Evolutionary conservation across 371 early-diverging fungal genomes (phyloP).

Genomic region (Mortierella sp.): DNA sequence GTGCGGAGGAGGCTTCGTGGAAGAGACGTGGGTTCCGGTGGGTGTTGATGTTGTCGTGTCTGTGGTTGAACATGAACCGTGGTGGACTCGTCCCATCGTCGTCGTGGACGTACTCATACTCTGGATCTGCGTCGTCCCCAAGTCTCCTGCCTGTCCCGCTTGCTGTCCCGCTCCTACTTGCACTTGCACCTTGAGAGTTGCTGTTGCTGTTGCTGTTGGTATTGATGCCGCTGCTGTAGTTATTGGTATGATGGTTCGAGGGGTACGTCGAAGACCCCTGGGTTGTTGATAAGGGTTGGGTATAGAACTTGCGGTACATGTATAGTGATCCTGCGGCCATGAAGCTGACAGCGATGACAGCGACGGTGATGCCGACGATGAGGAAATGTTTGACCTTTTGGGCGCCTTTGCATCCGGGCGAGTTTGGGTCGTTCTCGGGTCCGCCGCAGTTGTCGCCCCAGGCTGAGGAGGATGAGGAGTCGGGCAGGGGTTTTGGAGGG

Average conservation of each 20-base stretch:
- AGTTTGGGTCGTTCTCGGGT: background rate
- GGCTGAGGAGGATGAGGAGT: background rate
- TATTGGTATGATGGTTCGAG: background rate
- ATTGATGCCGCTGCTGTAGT: background rate
- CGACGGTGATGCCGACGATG: constrained; percentile 14
- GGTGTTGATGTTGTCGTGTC: constrained; percentile 32
- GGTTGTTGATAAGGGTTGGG: background rate
- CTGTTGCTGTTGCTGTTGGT: background rate
- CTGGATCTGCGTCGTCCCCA: background rate
- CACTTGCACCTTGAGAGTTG: background rate
- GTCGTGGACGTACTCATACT: constrained; percentile 21
- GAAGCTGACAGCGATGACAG: constrained; percentile 15
- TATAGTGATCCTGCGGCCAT: constrained; percentile 26
- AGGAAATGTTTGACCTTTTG: constrained; percentile 7
- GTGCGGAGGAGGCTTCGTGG: too few relatives aligned
- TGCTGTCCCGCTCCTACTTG: background rate
- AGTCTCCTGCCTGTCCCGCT: background rate
- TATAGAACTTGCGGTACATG: constrained; percentile 27
- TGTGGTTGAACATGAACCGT: constrained; percentile 32
- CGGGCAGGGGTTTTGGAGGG: constrained; percentile 25
- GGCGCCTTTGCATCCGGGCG: constrained; percentile 1
- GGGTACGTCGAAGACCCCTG: background rate
- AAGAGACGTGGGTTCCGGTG: constrained; percentile 25
- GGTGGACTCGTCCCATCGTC: background rate
- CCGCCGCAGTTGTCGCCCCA: constrained; percentile 9